Evolutionary conservation across 1,139 yeast species (phyloP).

Genomic region (Saccharomyces hybrid): DNA sequence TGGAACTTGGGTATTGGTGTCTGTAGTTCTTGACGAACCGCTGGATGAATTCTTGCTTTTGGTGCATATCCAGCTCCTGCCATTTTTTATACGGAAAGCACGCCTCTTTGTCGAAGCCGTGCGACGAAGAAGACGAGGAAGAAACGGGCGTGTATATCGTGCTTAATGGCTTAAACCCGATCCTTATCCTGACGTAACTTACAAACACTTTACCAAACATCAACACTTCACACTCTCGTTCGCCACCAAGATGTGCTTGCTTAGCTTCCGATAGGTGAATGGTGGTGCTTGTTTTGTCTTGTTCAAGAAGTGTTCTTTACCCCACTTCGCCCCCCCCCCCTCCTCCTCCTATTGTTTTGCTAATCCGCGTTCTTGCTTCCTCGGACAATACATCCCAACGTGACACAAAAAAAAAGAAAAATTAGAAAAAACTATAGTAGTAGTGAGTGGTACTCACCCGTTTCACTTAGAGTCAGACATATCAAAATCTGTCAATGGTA

Average conservation of each 20-base stretch:
- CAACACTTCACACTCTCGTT: neutral
- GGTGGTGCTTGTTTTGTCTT: neutral
- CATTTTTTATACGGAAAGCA: slow-evolving; percentile 13
- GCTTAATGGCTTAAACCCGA: neutral
- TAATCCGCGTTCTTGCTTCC: neutral
- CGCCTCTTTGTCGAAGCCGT: slow-evolving; percentile 12
- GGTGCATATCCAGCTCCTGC: slow-evolving; percentile 19
- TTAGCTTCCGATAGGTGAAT: neutral
- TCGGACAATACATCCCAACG: neutral
- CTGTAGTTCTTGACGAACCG: slow-evolving; percentile 24
- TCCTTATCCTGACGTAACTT: neutral
- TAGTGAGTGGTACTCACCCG: neutral
- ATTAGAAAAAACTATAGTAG: neutral
- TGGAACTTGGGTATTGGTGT: slow-evolving; percentile 26
- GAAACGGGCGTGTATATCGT: neutral
- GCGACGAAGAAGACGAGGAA: neutral
- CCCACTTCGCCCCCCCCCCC: neutral
- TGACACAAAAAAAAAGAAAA: neutral
- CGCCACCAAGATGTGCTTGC: neutral
- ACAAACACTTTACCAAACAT: neutral
- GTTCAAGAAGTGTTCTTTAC: neutral
- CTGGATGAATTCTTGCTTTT: slow-evolving; percentile 23
- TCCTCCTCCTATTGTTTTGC: neutral
- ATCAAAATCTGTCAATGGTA: neutral
- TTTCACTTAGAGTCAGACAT: neutral